These are phyloP conservation scores for Nadsonia commutata DNA, from an alignment of 1,139 yeast species.

Conservation along the genomic window DNA sequence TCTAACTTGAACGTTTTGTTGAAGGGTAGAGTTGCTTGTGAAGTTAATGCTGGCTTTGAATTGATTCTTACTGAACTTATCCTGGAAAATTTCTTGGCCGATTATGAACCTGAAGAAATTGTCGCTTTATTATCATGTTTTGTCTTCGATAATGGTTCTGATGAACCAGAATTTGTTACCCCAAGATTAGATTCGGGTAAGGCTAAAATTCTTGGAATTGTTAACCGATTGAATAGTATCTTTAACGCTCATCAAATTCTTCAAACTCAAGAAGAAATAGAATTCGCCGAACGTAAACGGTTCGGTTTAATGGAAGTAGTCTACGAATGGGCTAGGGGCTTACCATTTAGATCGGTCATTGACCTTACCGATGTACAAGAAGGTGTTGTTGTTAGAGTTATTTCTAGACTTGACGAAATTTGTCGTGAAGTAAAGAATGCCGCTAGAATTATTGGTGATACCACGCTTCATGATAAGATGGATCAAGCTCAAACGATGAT, in stretches of 20 bases:
- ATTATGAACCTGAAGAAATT: slow-evolving; percentile 89
- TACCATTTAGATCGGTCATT: slow-evolving; percentile 84
- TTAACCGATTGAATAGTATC: slow-evolving; percentile 44
- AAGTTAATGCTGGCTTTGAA: slow-evolving; percentile 83
- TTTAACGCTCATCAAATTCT: slow-evolving; percentile 57
- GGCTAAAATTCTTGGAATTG: slow-evolving; percentile 52
- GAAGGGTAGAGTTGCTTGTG: slow-evolving; percentile 81
- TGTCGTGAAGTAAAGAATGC: slow-evolving; percentile 93
- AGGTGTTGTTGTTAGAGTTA: slow-evolving; percentile 96
- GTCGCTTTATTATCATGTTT: slow-evolving; percentile 85
- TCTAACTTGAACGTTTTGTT: slow-evolving; percentile 58
- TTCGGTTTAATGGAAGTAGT: slow-evolving; percentile 88
- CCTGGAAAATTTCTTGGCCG: slow-evolving; percentile 81
- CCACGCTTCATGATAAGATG: slow-evolving; percentile 77
- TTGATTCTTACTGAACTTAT: slow-evolving; percentile 77
- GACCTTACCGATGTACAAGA: slow-evolving; percentile 80
- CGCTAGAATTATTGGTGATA: slow-evolving; percentile 87
- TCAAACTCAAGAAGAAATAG: slow-evolving; percentile 73
- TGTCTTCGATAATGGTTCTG: slow-evolving; percentile 77
- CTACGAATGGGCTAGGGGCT: slow-evolving; percentile 96
- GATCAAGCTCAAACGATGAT: slow-evolving; percentile 84
- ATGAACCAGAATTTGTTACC: slow-evolving; percentile 49
- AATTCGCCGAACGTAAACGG: slow-evolving; percentile 66
- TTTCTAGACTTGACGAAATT: slow-evolving; percentile 83
- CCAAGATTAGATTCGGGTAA: slow-evolving; percentile 78